Percentiles rank a stretch among this genome's conserved stretches.
Evolutionary conservation across 192 early-diverging fungal species (phyloP).

Genomic region (Paraglomus brasilianum): DNA sequence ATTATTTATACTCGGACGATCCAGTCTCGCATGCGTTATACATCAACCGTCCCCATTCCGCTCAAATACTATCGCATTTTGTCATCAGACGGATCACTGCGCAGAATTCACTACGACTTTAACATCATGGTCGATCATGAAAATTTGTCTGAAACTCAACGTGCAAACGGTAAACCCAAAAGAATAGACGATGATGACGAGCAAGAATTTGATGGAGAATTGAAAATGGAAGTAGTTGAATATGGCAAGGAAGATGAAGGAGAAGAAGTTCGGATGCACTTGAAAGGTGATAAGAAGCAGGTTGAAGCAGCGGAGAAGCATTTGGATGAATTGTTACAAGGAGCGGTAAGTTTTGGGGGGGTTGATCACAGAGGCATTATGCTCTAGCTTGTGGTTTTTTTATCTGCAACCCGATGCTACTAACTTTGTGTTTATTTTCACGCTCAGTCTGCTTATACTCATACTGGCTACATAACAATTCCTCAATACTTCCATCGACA

Average conservation of each 20-base stretch:
- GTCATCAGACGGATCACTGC: conserved; percentile 53
- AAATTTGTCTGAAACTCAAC: conserved; percentile 19
- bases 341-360: conserved; percentile 25
- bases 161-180: conserved; percentile 31
- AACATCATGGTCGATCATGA: conserved; percentile 58
- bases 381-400: not conserved
- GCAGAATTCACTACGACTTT: conserved; percentile 60
- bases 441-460: conserved; percentile 28
- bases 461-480: conserved; percentile 46
- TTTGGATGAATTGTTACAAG: conserved; percentile 31
- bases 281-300: conserved; percentile 53
- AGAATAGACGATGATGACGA: conserved; percentile 49
- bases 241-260: conserved; percentile 26
- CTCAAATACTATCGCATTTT: conserved; percentile 51
- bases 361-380: not conserved
- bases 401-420: not conserved
- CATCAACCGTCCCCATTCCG: conserved; percentile 55
- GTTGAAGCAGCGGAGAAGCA: conserved; percentile 44
- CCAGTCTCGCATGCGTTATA: conserved; percentile 39
- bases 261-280: conserved; percentile 48
- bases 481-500: conserved; percentile 57
- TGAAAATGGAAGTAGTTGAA: conserved; percentile 39
- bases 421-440: not conserved
- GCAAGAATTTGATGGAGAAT: conserved; percentile 20
- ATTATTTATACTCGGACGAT: conserved; percentile 51